Evolutionary conservation across 2,329 filamentous ascomycete species (phyloP).

Genomic region (Botrytis byssoidea): DNA sequence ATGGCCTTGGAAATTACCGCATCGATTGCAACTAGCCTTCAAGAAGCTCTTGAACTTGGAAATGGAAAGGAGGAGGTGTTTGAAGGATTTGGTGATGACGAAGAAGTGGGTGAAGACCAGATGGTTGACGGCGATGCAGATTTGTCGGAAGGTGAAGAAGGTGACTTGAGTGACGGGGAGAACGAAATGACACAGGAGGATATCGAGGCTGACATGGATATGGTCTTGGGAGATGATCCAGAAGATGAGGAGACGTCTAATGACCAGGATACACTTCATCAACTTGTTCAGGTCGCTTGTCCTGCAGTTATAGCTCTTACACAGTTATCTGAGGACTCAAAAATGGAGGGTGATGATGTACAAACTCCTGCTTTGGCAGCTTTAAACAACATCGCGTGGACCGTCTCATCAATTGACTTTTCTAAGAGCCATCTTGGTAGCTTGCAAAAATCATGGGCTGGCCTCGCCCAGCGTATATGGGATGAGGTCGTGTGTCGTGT

Average conservation of each 20-base stretch:
- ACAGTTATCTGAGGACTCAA: slow-evolving; percentile 17
- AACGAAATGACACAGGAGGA: slow-evolving; percentile 55
- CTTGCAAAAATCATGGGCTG: slow-evolving; percentile 54
- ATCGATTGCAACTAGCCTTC: slow-evolving; percentile 61
- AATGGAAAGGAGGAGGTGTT: slow-evolving; percentile 44
- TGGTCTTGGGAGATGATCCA: slow-evolving; percentile 52
- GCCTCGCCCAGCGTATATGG: slow-evolving; percentile 57
- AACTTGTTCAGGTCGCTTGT: slow-evolving; percentile 35
- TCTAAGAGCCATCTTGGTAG: slow-evolving; percentile 49
- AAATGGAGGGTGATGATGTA: slow-evolving; percentile 44
- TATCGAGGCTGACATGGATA: slow-evolving; percentile 63
- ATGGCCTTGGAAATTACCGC: slow-evolving; percentile 62
- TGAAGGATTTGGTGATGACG: slow-evolving; percentile 41
- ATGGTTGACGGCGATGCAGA: slow-evolving; percentile 45
- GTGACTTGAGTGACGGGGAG: slow-evolving; percentile 42
- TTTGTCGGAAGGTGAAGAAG: slow-evolving; percentile 41
- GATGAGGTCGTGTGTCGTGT: slow-evolving; percentile 54
- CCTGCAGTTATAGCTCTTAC: slow-evolving; percentile 34
- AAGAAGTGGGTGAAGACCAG: slow-evolving; percentile 39
- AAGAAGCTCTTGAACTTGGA: slow-evolving; percentile 50
- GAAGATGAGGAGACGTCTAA: slow-evolving; percentile 43
- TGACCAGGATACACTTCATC: slow-evolving; percentile 34
- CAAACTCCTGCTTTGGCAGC: slow-evolving; percentile 57
- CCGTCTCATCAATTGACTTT: slow-evolving; percentile 60
- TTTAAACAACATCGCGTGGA: slow-evolving; percentile 68